Percentiles rank a stretch among this genome's conserved stretches.
These are phyloP conservation scores for Scenedesmus sp. DNA, from an alignment of 163 green algal genomes.

Conservation along the genomic window DNA sequence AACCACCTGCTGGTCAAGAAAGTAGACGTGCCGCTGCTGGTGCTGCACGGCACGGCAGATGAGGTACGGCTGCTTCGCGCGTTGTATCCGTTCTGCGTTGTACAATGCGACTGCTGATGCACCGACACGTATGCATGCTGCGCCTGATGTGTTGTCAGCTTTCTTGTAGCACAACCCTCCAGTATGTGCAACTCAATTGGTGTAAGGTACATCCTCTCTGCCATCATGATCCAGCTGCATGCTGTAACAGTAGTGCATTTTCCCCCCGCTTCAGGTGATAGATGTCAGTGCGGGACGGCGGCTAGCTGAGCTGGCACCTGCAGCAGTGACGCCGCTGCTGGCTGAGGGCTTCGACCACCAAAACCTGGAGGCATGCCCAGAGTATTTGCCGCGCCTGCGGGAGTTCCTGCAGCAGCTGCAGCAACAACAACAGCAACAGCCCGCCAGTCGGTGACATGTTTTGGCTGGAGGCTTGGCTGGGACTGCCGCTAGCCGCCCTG, in stretches of 20 bases:
- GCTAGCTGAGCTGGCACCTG: conserved; percentile 70
- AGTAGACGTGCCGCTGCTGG: conserved; percentile 48
- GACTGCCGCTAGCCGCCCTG: too few relatives aligned
- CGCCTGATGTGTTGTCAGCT: too few relatives aligned
- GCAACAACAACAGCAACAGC: background rate
- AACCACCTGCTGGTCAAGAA: conserved; percentile 80
- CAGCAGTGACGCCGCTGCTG: conserved; percentile 78
- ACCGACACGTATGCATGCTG: too few relatives aligned
- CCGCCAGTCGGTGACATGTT: background rate
- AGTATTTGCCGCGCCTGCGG: conserved; percentile 68
- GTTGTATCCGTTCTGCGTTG: too few relatives aligned
- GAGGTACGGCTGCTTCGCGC: conserved; percentile 50
- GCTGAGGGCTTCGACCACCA: conserved; percentile 82
- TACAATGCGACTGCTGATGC: too few relatives aligned
- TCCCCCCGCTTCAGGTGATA: conserved; percentile 67
- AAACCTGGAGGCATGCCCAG: conserved; percentile 74
- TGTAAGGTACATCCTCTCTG: too few relatives aligned
- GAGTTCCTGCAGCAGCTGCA: conserved; percentile 60
- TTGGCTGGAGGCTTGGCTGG: background rate
- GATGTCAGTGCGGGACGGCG: conserved; percentile 70
- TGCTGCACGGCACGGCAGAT: conserved; percentile 68
- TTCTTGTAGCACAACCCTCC: too few relatives aligned
- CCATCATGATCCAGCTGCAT: too few relatives aligned
- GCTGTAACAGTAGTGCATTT: background rate
- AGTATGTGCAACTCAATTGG: too few relatives aligned